Conservation (phyloP, 768 basidiomycete species). For the Mrakia hoshinonis region DNA sequence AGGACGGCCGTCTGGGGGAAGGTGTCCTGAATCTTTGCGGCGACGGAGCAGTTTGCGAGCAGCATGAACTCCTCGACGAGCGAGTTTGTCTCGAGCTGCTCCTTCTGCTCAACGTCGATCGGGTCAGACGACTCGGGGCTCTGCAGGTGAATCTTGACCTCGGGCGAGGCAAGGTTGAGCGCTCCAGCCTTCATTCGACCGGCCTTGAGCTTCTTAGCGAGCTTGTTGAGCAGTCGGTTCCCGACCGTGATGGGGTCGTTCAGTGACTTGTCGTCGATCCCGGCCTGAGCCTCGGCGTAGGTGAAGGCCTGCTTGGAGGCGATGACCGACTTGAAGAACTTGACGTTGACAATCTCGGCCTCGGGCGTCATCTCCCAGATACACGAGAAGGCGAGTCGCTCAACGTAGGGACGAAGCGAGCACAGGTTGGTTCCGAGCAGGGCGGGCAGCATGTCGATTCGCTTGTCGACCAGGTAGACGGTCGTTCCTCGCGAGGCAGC, state of each 20-base stretch:
- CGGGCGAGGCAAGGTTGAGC: constrained; percentile 91
- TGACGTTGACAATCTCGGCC: constrained; percentile 78
- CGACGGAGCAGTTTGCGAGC: constrained; percentile 91
- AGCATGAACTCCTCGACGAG: constrained; percentile 99
- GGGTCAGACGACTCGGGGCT: constrained; percentile 89
- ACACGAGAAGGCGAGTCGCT: constrained; percentile 85
- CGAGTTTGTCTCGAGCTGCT: constrained; percentile 83
- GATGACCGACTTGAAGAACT: constrained; percentile 94
- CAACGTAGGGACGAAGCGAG: constrained; percentile 82
- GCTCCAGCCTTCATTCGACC: constrained; percentile 92
- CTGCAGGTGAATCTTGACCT: constrained; percentile 88
- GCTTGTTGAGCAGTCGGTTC: constrained; percentile 76
- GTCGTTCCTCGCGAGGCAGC: constrained; percentile 94
- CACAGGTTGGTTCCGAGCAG: constrained; percentile 93
- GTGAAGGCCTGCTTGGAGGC: constrained; percentile 93
- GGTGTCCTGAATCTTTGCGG: constrained; percentile 78
- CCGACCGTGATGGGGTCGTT: constrained; percentile 74
- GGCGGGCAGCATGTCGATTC: constrained; percentile 94
- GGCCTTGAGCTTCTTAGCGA: constrained; percentile 76
- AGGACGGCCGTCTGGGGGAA: constrained; percentile 95
- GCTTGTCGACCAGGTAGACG: constrained; percentile 95
- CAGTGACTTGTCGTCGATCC: constrained; percentile 80
- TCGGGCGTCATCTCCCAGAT: constrained; percentile 91
- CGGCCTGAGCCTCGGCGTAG: constrained; percentile 87
- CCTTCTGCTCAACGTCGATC: constrained; percentile 94